phyloP scores from a whole-genome alignment of 2,329 filamentous ascomycete species.

The Fusarium piperis region DNA sequence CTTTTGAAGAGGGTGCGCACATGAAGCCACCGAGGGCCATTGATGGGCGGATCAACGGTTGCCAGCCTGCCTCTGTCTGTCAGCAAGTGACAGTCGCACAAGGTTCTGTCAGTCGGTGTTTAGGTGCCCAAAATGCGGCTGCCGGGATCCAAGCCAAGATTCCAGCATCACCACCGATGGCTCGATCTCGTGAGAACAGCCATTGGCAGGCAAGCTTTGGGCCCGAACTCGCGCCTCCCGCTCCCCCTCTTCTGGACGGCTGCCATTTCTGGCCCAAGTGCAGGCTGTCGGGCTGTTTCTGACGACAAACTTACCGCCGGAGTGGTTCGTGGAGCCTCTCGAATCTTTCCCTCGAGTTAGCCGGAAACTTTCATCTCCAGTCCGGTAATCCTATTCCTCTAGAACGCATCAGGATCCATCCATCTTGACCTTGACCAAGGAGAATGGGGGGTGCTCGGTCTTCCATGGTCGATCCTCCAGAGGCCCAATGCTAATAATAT shows the following conservation, averaged over 20 bases:
- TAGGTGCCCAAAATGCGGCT: neutral
- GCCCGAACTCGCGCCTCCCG: constrained; percentile 2
- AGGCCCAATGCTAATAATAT: constrained; percentile 25
- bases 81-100: neutral
- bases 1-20: neutral
- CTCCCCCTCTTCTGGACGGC: constrained; percentile 5
- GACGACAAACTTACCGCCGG: constrained; percentile 38
- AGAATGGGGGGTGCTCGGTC: constrained; percentile 14
- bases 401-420: neutral
- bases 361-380: constrained; percentile 17
- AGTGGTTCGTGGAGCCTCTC: constrained; percentile 34
- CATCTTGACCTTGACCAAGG: constrained; percentile 17
- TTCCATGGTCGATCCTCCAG: constrained; percentile 21
- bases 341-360: constrained; percentile 27
- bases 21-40: neutral
- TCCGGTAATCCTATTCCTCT: constrained; percentile 10
- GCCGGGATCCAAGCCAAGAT: neutral
- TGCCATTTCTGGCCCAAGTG: neutral
- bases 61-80: neutral
- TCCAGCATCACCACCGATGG: constrained; percentile 12
- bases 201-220: neutral
- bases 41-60: constrained; percentile 26
- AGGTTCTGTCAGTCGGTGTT: constrained; percentile 14
- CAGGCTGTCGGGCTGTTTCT: constrained; percentile 1
- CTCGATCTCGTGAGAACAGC: neutral